A percentile compares a stretch with the other conserved stretches of the same genome.
Conservation (phyloP, 1,284 basidiomycete genomes). For the Pseudomicrostroma phylloplanum region DNA sequence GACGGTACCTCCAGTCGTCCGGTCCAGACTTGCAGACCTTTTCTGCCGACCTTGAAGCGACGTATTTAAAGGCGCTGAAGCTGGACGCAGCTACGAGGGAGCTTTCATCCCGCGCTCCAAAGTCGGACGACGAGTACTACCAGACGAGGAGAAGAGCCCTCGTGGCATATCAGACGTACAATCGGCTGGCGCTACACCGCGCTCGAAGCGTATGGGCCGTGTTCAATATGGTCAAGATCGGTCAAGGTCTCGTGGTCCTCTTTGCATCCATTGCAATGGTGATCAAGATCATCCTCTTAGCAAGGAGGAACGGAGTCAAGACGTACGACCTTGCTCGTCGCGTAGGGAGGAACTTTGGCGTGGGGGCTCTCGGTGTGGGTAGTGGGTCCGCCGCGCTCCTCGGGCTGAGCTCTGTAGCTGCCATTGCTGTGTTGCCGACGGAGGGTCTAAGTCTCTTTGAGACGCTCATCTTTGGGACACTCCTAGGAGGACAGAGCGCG, state of each 20-base stretch:
- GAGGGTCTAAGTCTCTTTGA: neutral
- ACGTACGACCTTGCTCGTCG: neutral
- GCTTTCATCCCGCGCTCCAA: slow-evolving; percentile 1
- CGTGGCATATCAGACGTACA: slow-evolving; percentile 55
- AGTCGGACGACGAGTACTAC: slow-evolving; percentile 5
- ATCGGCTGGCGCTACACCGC: slow-evolving; percentile 61
- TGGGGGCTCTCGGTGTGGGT: neutral
- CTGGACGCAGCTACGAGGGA: slow-evolving; percentile 25
- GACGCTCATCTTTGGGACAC: neutral
- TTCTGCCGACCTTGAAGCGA: slow-evolving; percentile 36
- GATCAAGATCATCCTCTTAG: neutral
- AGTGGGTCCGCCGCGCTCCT: neutral
- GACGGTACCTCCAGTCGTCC: slow-evolving; percentile 70
- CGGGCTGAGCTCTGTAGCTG: neutral
- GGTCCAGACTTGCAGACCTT: slow-evolving; percentile 59
- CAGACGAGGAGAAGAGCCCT: slow-evolving; percentile 19
- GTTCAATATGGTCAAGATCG: slow-evolving; percentile 75
- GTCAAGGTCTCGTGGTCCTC: slow-evolving; percentile 57
- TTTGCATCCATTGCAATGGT: slow-evolving; percentile 6
- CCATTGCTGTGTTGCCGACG: neutral
- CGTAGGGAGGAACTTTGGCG: neutral
- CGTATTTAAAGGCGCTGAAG: slow-evolving; percentile 26
- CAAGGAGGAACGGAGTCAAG: neutral
- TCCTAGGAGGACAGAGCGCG: neutral
- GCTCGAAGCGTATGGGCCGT: slow-evolving; percentile 89